Evolutionary conservation across 148 eudicot genomes (phyloP).

Genomic region (Fagopyrum homotropicum): DNA sequence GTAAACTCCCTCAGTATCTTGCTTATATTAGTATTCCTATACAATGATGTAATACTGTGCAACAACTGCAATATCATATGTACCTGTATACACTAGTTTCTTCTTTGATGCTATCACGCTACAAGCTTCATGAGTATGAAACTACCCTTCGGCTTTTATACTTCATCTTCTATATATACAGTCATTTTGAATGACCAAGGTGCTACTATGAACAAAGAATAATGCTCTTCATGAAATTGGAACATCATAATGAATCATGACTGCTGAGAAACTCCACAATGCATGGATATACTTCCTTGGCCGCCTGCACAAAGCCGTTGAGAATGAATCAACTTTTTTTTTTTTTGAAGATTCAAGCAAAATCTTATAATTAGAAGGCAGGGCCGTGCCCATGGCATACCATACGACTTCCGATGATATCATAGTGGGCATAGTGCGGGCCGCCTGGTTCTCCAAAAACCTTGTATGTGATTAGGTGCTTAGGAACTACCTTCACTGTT

Average conservation of each 20-base stretch:
- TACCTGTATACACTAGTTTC: background rate
- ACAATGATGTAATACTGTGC: background rate
- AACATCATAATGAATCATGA: constrained; percentile 27
- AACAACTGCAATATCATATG: background rate
- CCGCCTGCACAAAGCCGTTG: constrained; percentile 35
- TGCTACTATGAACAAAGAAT: background rate
- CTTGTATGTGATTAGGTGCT: constrained; percentile 36
- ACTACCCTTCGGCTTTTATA: background rate
- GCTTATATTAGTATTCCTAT: background rate
- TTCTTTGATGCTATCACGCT: background rate
- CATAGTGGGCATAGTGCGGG: constrained; percentile 76
- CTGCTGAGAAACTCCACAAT: constrained; percentile 35
- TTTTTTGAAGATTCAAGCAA: background rate
- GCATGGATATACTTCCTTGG: constrained; percentile 45
- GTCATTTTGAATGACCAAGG: background rate
- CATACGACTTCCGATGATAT: constrained; percentile 49
- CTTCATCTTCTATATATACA: background rate
- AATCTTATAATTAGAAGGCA: background rate
- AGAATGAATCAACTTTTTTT: background rate
- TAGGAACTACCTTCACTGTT: constrained; percentile 46
- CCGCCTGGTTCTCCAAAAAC: constrained; percentile 63
- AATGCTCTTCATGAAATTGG: background rate
- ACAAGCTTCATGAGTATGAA: background rate
- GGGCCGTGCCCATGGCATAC: constrained; percentile 20
- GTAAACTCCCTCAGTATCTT: background rate